Percentiles rank a stretch among this genome's conserved stretches.
Conservation (phyloP, 257 asterid species). For the Solanum gandarillasii region DNA sequence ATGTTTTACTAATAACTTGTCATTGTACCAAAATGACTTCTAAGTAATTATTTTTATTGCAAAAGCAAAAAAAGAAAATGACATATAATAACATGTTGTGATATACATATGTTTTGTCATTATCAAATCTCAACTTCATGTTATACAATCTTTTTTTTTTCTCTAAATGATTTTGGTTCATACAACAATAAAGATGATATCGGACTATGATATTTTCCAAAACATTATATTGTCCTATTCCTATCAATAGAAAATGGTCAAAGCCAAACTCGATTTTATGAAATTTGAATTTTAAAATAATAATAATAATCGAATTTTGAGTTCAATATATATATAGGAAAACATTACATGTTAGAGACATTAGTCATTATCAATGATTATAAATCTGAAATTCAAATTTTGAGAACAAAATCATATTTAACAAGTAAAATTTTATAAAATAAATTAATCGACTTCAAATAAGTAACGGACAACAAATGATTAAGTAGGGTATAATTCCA, state of each 20-base stretch:
- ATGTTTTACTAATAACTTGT: background rate
- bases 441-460: fast-evolving
- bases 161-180: background rate
- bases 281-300: too few species aligned
- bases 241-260: too few species aligned
- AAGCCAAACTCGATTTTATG: too few species aligned
- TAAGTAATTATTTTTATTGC: background rate
- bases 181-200: background rate
- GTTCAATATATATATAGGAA: too few species aligned
- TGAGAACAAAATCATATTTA: too few species aligned
- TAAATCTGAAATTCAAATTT: fast-evolving
- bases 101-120: background rate
- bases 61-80: background rate
- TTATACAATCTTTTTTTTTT: too few species aligned
- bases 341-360: too few species aligned
- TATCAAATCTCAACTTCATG: background rate
- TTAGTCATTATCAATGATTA: too few species aligned
- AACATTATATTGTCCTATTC: too few species aligned
- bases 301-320: background rate
- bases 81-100: too few species aligned
- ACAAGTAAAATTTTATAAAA: background rate
- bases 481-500: background rate
- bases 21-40: background rate
- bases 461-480: too few species aligned
- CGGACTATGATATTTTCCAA: background rate